Evolutionary conservation across 2,329 filamentous ascomycete genomes (phyloP), one percentile per base, ranked within the genome.

Genomic region (Orbilia javanica): DNA sequence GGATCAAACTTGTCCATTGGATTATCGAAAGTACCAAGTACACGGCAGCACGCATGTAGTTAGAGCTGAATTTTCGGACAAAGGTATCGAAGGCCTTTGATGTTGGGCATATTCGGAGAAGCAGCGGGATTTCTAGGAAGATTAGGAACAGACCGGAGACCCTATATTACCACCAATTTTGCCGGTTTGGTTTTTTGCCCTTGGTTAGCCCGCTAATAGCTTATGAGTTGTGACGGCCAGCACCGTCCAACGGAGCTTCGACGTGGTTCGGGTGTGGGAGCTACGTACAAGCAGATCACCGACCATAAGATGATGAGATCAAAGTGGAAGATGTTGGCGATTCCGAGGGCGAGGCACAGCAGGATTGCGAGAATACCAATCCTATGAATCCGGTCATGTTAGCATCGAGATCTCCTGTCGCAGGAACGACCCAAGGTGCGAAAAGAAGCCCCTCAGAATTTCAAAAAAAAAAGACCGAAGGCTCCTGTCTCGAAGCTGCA

Each of bases 41-140:
- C 83, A 97, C 91, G 73, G 87, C 92, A 20, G 95, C 95, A 85
- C 96, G 94, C 91, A 96, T 96, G 87, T 94, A 98, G 87, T 97
- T 98, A 76, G 94, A 97, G 80, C 93, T 93, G 87, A 99, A 93
- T 83, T 89, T 91, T 85, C 95, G 94, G 85, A 99, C 95, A 84
- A 94, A 91, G 81, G 86, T 87, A 84, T 99, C 96, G 86, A 99
- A 99, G 80, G 89, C 90, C 80, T 91, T 85, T 13, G 95, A 98
- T 4, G 96, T 99, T 74, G 96, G 96, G 87, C 96, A 99, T 86
- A 99, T 97, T 85, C 96, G 93, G 79, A 99, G 91, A 73, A 99
- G 92, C 76, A 98, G 91, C 29, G 96, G 96, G 18, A 99, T 91
- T 85, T 99, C 93, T 83, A 95, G 88, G 85, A 96, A 96, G 83